These are phyloP conservation scores for Saussurea involucrata DNA, from an alignment of 129 eudicot species.

Conservation along the genomic window DNA sequence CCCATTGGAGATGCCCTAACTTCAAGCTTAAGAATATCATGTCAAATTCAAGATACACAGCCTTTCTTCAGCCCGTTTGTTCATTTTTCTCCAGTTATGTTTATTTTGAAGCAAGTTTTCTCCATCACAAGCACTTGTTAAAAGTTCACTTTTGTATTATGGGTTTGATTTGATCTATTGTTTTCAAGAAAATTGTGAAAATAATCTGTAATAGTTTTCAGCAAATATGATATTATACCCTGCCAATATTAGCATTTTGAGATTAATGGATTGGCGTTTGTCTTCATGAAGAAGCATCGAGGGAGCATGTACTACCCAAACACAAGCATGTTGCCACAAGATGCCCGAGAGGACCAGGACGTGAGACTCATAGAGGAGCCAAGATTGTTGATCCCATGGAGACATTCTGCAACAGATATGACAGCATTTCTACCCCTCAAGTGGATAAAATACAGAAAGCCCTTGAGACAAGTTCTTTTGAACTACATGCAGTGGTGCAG, in stretches of 20 bases:
- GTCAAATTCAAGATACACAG: neutral
- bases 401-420: slow-evolving; percentile 13
- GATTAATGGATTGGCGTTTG: slow-evolving; percentile 6
- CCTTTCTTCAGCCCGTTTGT: neutral
- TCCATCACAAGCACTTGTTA: neutral
- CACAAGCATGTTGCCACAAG: slow-evolving; percentile 42
- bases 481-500: slow-evolving; percentile 54
- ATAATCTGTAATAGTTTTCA: neutral
- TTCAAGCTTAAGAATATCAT: neutral
- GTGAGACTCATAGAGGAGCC: slow-evolving; percentile 45
- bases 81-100: neutral
- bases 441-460: slow-evolving; percentile 43
- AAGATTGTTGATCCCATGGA: slow-evolving; percentile 54
- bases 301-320: slow-evolving; percentile 28
- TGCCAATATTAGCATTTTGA: neutral
- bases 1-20: too few species aligned
- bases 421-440: slow-evolving; percentile 44
- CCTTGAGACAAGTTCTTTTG: slow-evolving; percentile 53
- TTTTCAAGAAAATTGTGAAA: neutral
- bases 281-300: slow-evolving; percentile 31
- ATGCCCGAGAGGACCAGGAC: slow-evolving; percentile 21
- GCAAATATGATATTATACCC: neutral
- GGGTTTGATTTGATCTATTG: neutral
- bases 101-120: neutral
- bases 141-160: neutral